These are phyloP conservation scores for Pisolithus marmoratus DNA, from an alignment of 768 basidiomycete species.

Conservation along the genomic window DNA sequence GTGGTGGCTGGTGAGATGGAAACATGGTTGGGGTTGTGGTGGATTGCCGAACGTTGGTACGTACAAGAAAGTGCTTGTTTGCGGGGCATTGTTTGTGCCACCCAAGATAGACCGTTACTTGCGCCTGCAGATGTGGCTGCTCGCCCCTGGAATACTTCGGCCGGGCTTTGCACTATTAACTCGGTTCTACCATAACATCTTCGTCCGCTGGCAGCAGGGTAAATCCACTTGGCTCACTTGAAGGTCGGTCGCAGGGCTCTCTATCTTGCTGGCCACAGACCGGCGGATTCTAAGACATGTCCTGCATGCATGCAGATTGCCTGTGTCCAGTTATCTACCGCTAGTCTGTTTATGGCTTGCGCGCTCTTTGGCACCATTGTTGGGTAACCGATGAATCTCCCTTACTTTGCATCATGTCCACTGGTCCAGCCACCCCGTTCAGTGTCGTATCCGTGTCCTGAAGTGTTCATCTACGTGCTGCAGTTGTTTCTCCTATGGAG, in stretches of 20 bases:
- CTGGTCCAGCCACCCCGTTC: slow-evolving; percentile 11
- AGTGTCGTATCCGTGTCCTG: slow-evolving; percentile 9
- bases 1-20: slow-evolving; percentile 26
- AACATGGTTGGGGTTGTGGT: slow-evolving; percentile 12
- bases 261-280: not conserved
- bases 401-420: slow-evolving; percentile 1
- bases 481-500: slow-evolving; percentile 40
- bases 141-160: slow-evolving; percentile 15
- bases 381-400: slow-evolving; percentile 10
- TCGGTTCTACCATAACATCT: slow-evolving; percentile 23
- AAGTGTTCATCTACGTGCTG: slow-evolving; percentile 18
- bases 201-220: slow-evolving; percentile 10
- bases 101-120: slow-evolving; percentile 4
- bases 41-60: slow-evolving; percentile 24
- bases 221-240: not conserved
- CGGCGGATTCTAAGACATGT: slow-evolving; percentile 30
- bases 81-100: slow-evolving; percentile 5
- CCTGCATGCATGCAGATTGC: slow-evolving; percentile 10
- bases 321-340: slow-evolving; percentile 19
- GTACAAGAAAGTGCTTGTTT: slow-evolving; percentile 30
- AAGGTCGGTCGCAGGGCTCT: not conserved
- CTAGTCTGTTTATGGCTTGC: slow-evolving; percentile 15
- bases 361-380: slow-evolving; percentile 3
- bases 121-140: slow-evolving; percentile 16
- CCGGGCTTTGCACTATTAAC: slow-evolving; percentile 33